phyloP scores from a whole-genome alignment of 2,329 filamentous ascomycete genomes.

The Akanthomyces lecanii region DNA sequence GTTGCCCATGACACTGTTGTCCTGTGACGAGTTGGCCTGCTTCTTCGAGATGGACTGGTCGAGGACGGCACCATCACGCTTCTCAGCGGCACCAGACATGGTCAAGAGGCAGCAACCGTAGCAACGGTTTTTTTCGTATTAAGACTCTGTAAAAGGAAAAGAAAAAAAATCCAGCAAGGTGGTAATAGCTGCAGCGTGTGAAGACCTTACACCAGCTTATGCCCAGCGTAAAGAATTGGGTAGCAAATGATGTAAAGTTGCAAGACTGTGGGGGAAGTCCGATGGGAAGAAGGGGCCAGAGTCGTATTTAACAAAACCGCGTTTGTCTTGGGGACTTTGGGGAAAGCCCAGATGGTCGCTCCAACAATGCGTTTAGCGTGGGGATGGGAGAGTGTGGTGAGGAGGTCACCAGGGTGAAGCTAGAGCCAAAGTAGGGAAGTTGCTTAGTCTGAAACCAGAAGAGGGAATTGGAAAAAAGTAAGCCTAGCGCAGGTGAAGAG shows the following conservation, averaged over 20 bases:
- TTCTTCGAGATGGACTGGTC: conserved; percentile 13
- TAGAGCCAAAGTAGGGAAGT: conserved; percentile 7
- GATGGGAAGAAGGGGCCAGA: background rate
- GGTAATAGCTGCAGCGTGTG: background rate
- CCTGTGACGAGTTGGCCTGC: conserved; percentile 7
- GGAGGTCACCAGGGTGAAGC: background rate
- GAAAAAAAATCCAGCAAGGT: too few species aligned
- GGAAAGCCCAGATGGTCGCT: background rate
- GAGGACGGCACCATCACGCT: background rate
- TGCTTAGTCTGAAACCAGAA: background rate
- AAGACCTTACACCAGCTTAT: background rate
- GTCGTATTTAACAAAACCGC: conserved; percentile 10
- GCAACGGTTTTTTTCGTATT: background rate
- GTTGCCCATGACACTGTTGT: conserved; percentile 26
- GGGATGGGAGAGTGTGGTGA: background rate
- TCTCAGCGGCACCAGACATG: conserved; percentile 9
- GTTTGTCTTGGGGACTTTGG: background rate
- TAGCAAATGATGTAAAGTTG: background rate
- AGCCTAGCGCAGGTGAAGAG: background rate
- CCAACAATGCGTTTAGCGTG: conserved; percentile 10
- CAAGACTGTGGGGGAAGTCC: conserved; percentile 1
- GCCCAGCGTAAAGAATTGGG: background rate
- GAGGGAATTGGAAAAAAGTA: background rate
- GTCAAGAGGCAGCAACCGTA: background rate
- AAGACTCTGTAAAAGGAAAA: background rate